These are phyloP conservation scores for Aspergillus candidus DNA, from an alignment of 2,329 filamentous ascomycete species.

Conservation along the genomic window DNA sequence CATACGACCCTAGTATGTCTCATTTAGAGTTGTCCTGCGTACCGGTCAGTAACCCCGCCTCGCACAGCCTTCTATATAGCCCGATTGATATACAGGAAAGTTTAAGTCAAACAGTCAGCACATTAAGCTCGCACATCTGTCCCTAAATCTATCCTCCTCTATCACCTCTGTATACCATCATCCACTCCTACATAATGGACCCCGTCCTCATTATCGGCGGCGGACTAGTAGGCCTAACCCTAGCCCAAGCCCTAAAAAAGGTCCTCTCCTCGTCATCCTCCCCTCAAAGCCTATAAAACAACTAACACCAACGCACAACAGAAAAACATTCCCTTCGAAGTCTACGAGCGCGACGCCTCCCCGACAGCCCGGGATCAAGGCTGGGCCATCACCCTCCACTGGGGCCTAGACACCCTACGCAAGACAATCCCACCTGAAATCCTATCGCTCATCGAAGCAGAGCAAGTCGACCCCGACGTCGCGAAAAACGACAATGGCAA, in stretches of 20 bases:
- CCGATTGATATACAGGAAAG: too few species aligned
- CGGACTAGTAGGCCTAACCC: constrained; percentile 21
- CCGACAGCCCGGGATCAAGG: constrained; percentile 20
- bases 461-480: constrained; percentile 20
- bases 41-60: too few species aligned
- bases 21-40: too few species aligned
- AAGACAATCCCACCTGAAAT: constrained; percentile 15
- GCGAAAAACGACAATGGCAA: constrained; percentile 20
- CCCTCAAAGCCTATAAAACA: neutral
- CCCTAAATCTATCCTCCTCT: too few species aligned
- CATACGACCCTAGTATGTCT: too few species aligned
- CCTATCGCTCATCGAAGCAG: constrained; percentile 12
- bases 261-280: constrained; percentile 1
- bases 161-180: neutral
- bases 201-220: constrained; percentile 23
- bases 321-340: constrained; percentile 24
- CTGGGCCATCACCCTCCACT: constrained; percentile 24
- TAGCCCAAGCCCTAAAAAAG: constrained; percentile 20
- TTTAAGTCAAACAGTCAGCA: too few species aligned
- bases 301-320: neutral
- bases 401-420: constrained; percentile 19
- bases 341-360: constrained; percentile 26
- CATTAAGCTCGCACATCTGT: too few species aligned
- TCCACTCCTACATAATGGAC: constrained; percentile 9
- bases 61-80: too few species aligned